A percentile compares a stretch with the other conserved stretches of the same genome.
Evolutionary conservation across 331 rosid genomes (phyloP).

Genomic region (Cucumis variabilis): DNA sequence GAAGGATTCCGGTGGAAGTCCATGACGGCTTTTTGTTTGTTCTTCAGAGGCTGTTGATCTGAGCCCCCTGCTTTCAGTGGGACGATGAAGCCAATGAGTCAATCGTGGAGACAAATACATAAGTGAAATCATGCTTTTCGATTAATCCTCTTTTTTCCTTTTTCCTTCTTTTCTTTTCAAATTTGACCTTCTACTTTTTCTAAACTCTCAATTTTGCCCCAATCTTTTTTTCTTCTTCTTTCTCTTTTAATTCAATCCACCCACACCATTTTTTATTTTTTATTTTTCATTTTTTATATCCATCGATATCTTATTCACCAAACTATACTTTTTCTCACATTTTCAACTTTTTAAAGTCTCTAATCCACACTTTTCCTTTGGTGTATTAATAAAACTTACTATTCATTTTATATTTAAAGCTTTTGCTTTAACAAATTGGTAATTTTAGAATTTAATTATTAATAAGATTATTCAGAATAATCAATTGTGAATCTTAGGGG

Average conservation of each 20-base stretch:
- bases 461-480: too few relatives aligned
- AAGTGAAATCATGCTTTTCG: background rate
- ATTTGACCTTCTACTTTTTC: slow-evolving; percentile 7
- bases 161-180: background rate
- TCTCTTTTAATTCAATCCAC: background rate
- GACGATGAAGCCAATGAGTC: slow-evolving; percentile 25
- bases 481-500: too few relatives aligned
- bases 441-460: too few relatives aligned
- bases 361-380: too few relatives aligned
- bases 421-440: too few relatives aligned
- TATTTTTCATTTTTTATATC: too few relatives aligned
- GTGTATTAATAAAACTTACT: too few relatives aligned
- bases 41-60: background rate
- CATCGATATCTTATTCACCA: background rate
- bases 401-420: too few relatives aligned
- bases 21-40: background rate
- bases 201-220: background rate
- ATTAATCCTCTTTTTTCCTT: background rate
- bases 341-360: too few relatives aligned
- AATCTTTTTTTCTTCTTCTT: background rate
- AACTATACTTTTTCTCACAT: too few relatives aligned
- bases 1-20: slow-evolving; percentile 31
- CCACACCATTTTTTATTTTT: too few relatives aligned
- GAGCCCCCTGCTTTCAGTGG: slow-evolving; percentile 28
- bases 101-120: background rate